Evolutionary conservation across 768 basidiomycete species (phyloP).

Genomic region (Boletus rubescentipes): DNA sequence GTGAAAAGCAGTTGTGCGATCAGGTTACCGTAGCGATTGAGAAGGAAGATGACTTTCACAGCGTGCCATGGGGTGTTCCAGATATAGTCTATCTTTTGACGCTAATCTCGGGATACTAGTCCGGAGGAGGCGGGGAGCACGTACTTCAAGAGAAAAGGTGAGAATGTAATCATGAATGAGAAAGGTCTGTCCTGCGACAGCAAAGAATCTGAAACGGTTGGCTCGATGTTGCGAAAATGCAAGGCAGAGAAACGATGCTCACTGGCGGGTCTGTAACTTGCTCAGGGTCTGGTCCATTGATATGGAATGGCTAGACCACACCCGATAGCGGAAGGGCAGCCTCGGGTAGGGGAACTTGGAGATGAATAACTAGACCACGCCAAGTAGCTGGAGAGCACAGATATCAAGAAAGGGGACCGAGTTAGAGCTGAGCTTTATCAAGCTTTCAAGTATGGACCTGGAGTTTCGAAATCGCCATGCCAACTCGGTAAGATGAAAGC

Average conservation of each 20-base stretch:
- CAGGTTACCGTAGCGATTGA: constrained; percentile 18
- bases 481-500: too few species aligned
- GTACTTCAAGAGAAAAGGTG: constrained; percentile 15
- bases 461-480: too few species aligned
- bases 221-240: not conserved
- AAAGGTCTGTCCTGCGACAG: constrained; percentile 2
- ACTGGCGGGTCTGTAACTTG: not conserved
- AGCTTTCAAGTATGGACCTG: too few species aligned
- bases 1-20: constrained; percentile 4
- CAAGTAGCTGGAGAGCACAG: too few species aligned
- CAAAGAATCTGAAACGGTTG: not conserved
- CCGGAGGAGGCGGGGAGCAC: not conserved
- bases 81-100: constrained; percentile 4
- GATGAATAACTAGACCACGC: too few species aligned
- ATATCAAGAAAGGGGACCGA: too few species aligned
- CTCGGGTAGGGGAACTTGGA: too few species aligned
- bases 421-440: too few species aligned
- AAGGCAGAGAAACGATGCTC: not conserved
- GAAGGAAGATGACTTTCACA: constrained; percentile 12
- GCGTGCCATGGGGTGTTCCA: constrained; percentile 4
- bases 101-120: not conserved
- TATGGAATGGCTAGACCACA: too few species aligned
- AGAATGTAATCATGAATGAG: constrained; percentile 9
- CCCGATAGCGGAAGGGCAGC: too few species aligned
- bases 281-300: not conserved